phyloP scores from a whole-genome alignment of 805 yeast genomes.

The Cyberlindnera maclurae region DNA sequence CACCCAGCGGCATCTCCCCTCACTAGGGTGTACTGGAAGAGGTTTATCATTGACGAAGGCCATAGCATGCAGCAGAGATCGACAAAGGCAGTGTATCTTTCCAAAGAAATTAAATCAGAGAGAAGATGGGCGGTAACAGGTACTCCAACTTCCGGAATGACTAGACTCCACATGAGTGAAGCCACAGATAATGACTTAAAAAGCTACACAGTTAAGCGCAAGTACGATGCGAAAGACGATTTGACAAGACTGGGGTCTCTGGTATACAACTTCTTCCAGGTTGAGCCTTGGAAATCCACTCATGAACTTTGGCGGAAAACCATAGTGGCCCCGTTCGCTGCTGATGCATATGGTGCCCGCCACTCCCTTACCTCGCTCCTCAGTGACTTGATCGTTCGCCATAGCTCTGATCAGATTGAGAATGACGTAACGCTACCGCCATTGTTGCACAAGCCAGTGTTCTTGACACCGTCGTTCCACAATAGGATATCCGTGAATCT shows the following conservation, averaged over 20 bases:
- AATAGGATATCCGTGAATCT: constrained; percentile 56
- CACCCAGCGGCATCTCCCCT: constrained; percentile 29
- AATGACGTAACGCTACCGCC: constrained; percentile 50
- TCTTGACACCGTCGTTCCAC: constrained; percentile 54
- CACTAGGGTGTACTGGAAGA: constrained; percentile 49
- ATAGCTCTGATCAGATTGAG: constrained; percentile 46
- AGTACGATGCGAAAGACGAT: constrained; percentile 48
- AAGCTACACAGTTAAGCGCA: constrained; percentile 40
- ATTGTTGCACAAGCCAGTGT: constrained; percentile 50
- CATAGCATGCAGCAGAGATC: constrained; percentile 52
- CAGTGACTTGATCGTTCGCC: constrained; percentile 47
- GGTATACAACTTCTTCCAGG: constrained; percentile 44
- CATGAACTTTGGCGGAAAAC: constrained; percentile 39
- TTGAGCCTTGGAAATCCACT: constrained; percentile 50
- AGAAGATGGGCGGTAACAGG: constrained; percentile 72
- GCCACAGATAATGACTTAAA: constrained; percentile 6
- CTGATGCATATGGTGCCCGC: constrained; percentile 33
- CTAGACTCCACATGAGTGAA: constrained; percentile 41
- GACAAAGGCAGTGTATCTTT: constrained; percentile 42
- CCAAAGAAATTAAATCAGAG: constrained; percentile 45
- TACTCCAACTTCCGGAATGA: constrained; percentile 67
- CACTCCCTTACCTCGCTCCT: constrained; percentile 36
- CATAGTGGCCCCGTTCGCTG: constrained; percentile 43
- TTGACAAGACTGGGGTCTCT: constrained; percentile 45
- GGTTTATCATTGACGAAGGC: constrained; percentile 71